Evolutionary conservation across 108 stramenopile species (phyloP).

Genomic region (Cyclotella distinguenda): DNA sequence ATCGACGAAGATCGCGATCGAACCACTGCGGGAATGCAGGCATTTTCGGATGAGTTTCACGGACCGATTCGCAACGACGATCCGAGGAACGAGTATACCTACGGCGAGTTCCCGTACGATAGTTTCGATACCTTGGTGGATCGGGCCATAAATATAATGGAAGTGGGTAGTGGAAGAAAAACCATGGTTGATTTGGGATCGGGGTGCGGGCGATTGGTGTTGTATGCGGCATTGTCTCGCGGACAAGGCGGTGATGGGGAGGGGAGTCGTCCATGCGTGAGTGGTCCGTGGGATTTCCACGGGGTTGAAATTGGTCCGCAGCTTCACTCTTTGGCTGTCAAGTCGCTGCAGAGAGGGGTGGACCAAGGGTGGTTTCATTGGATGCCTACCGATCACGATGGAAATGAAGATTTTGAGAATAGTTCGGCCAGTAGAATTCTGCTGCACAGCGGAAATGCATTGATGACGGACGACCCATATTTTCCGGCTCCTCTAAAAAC

Average conservation of each 20-base stretch:
- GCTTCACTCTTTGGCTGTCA: conserved; percentile 57
- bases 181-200: conserved; percentile 73
- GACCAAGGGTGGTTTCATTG: conserved; percentile 21
- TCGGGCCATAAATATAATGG: conserved; percentile 41
- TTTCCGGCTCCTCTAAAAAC: background rate
- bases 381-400: background rate
- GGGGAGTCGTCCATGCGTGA: background rate
- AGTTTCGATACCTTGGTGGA: conserved; percentile 70
- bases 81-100: conserved; percentile 61
- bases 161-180: background rate
- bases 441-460: conserved; percentile 30
- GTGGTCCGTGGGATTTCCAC: conserved; percentile 51
- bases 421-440: background rate
- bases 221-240: conserved; percentile 65
- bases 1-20: conserved; percentile 27
- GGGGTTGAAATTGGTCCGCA: conserved; percentile 68
- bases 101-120: conserved; percentile 77
- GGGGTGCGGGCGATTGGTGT: conserved; percentile 66
- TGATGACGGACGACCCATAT: conserved; percentile 29
- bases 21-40: conserved; percentile 27
- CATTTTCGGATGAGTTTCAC: conserved; percentile 1
- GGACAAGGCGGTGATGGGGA: background rate
- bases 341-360: conserved; percentile 33
- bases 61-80: conserved; percentile 42
- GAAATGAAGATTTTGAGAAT: background rate